phyloP scores from a whole-genome alignment of 73 alveolate species.

The Paramecium primaurelia region DNA sequence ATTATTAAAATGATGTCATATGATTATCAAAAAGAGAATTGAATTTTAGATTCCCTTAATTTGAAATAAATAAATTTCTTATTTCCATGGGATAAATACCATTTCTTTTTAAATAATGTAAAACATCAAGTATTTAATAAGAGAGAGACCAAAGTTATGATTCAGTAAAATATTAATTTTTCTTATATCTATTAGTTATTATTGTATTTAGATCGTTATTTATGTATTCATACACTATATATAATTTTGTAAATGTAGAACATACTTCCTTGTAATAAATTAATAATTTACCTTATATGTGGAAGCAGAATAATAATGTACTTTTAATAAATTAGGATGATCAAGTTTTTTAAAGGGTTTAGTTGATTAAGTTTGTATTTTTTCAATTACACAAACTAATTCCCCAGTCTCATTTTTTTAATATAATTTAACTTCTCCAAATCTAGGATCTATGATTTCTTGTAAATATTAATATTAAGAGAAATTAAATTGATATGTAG shows the following conservation, averaged over 20 bases:
- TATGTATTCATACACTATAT: not conserved
- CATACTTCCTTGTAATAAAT: constrained; percentile 9
- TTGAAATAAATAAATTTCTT: not conserved
- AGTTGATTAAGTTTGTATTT: not conserved
- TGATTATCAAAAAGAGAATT: not conserved
- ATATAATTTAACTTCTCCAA: constrained; percentile 10
- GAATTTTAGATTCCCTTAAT: not conserved
- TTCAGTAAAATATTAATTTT: not conserved
- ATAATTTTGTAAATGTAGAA: not conserved
- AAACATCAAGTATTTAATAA: not conserved
- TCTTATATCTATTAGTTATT: not conserved
- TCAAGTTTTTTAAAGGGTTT: not conserved
- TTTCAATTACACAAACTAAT: not conserved
- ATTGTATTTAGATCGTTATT: not conserved
- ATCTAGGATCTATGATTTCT: not conserved
- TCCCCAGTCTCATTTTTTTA: constrained; percentile 21
- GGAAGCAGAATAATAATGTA: not conserved
- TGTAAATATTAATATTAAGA: not conserved
- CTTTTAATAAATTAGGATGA: not conserved
- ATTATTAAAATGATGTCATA: not conserved
- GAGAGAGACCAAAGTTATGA: not conserved
- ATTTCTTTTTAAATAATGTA: not conserved
- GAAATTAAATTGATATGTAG: not conserved
- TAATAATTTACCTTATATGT: not conserved
- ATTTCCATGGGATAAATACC: constrained; percentile 18